Base-by-base conservation (phyloP, 2,329 filamentous ascomycete species). In the Lasiodiplodia theobromae region DNA sequence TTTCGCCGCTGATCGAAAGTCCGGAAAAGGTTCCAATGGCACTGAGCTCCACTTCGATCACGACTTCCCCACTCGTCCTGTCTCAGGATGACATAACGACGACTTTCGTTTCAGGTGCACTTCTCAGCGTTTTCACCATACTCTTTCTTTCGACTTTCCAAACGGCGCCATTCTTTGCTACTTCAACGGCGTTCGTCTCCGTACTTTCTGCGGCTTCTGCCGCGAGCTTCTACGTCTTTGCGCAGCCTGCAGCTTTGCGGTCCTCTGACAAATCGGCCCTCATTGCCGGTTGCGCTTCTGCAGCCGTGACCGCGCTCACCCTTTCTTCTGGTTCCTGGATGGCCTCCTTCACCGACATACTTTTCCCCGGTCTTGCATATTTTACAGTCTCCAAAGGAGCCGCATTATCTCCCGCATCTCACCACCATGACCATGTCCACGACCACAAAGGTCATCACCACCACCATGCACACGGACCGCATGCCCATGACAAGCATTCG, bases 401-500 rank as follows among this genome's bases (percentile, higher is more conserved):
- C 7, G 51, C 23, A 4, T 44, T 21, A 28, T 14, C 51, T 57
- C 52, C 60, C 57, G 38, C 37, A 11, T 47, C 57, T 23, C 58
- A 72, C 40, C 74, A 77, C 71, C 69, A 73, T 47, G 74, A 76
- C 62, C 71, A 73, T 52, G 73, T 63, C 31, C 60, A 66, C 21
- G 28, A 75, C 56, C 65, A 73, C 25, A 75, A 76, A 25, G 76
- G 78, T 66, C 78, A 79, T 68, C 73, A 60, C n/a, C 70, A 70
- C 47, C 28, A 69, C 14, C 62, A 68, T 38, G 44, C 40, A 18
- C 66, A 68, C 53, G 58, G 47, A 2, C 52, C 54, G 8, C 65
- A 68, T 53, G 52, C 80, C 4, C 81, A 83, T 68, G 80, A 80
- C 12, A 81, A 86, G 57, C 85, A 88, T 51, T 96, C 93, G 0